Conservation (phyloP, 306 rosid genomes). For the Pyrus pyrifolia region DNA sequence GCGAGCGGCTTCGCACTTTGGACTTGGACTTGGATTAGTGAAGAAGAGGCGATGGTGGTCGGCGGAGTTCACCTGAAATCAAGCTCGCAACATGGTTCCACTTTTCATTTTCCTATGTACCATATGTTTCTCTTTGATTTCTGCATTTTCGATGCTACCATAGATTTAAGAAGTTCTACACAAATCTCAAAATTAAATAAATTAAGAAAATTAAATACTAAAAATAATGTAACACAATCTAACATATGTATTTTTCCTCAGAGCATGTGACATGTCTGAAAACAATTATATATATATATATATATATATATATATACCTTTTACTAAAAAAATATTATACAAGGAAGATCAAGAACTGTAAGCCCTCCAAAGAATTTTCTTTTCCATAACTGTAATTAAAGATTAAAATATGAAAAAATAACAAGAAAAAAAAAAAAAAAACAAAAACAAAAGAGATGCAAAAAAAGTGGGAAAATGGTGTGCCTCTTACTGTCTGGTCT, state of each 20-base stretch:
- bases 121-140: neutral
- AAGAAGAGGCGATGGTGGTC: neutral
- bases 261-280: neutral
- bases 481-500: conserved; percentile 43
- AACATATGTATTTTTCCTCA: neutral
- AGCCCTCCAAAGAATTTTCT: conserved; percentile 40
- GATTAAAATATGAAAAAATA: conserved; percentile 4
- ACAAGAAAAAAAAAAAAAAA: neutral
- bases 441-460: too few relatives aligned
- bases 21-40: neutral
- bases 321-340: conserved; percentile 24
- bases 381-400: conserved; percentile 17
- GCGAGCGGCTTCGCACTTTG: conserved; percentile 1
- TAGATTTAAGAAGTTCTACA: neutral
- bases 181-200: too few relatives aligned
- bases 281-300: conserved; percentile 2
- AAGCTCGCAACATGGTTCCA: neutral
- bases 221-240: neutral
- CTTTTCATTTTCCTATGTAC: neutral
- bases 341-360: conserved; percentile 6
- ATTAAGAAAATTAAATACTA: too few relatives aligned
- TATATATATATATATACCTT: conserved; percentile 11
- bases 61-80: neutral
- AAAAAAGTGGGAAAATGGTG: neutral
- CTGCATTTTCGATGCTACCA: neutral